phyloP scores from a whole-genome alignment of 2,329 filamentous ascomycete genomes.

The Madurella fahalii region DNA sequence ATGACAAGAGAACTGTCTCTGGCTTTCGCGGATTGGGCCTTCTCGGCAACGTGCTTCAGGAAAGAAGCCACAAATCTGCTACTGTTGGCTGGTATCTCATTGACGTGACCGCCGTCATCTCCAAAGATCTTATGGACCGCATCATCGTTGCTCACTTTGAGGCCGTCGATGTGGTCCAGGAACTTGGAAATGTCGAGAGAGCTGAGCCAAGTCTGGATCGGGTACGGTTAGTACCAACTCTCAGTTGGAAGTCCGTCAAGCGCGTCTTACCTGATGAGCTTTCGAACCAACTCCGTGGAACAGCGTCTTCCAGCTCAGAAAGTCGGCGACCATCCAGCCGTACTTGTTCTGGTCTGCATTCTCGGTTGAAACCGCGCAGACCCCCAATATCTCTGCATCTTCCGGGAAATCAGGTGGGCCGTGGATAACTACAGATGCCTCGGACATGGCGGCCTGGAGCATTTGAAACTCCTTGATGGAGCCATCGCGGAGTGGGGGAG shows the following conservation, averaged over 20 bases:
- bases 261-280: conserved; percentile 13
- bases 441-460: conserved; percentile 14
- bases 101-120: conserved; percentile 2
- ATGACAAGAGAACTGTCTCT: conserved; percentile 14
- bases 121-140: conserved; percentile 2
- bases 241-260: not conserved
- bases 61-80: no score
- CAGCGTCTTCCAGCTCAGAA: conserved; percentile 20
- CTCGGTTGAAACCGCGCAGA: conserved; percentile 16
- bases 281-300: conserved; percentile 12
- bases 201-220: conserved; percentile 22
- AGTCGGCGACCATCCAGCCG: conserved; percentile 23
- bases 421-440: conserved; percentile 17
- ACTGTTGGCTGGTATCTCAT: no score
- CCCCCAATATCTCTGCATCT: conserved; percentile 17
- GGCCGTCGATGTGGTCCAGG: not conserved
- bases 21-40: no score
- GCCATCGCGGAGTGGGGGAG: no score
- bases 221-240: not conserved
- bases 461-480: conserved; percentile 1
- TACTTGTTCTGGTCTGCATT: conserved; percentile 14
- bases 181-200: conserved; percentile 12
- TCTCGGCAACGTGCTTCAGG: no score
- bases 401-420: conserved; percentile 20
- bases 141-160: not conserved